Conservation (phyloP, 2,329 filamentous ascomycete species). For the Cladophialophora exuberans region DNA sequence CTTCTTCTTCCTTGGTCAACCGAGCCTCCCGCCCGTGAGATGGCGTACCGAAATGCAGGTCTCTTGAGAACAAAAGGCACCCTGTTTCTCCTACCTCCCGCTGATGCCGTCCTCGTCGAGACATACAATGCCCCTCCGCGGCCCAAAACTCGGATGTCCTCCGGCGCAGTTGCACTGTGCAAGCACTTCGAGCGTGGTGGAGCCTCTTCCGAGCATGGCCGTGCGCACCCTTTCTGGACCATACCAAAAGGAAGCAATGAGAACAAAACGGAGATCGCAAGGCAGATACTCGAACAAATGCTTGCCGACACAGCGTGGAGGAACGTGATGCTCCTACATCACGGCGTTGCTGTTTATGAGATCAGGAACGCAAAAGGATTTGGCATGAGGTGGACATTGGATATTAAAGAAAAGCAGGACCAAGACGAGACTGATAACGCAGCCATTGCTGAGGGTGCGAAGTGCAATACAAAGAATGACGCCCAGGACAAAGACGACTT, state of each 20-base stretch:
- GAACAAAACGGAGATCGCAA: constrained; percentile 31
- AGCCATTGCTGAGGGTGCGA: background rate
- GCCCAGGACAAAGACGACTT: constrained; percentile 6
- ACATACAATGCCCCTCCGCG: constrained; percentile 31
- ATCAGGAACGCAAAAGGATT: constrained; percentile 30
- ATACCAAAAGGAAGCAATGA: constrained; percentile 32
- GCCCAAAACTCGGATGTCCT: constrained; percentile 31
- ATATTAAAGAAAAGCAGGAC: constrained; percentile 15
- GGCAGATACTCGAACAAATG: constrained; percentile 29
- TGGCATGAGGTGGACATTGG: constrained; percentile 34
- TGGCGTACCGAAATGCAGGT: constrained; percentile 25
- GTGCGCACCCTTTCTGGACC: constrained; percentile 32
- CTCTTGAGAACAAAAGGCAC: constrained; percentile 32
- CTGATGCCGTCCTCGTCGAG: constrained; percentile 19
- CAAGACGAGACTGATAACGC: background rate
- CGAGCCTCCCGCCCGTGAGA: constrained; percentile 21
- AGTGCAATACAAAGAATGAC: background rate
- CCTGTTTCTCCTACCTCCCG: constrained; percentile 33
- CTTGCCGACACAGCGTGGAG: constrained; percentile 27
- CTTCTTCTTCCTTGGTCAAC: constrained; percentile 30
- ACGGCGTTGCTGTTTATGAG: constrained; percentile 33
- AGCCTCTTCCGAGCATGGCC: constrained; percentile 29
- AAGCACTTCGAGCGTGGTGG: constrained; percentile 34
- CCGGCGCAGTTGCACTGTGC: constrained; percentile 33
- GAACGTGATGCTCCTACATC: constrained; percentile 35